Conservation (phyloP, 177 flowering plant species). For the Vitis hybrid region DNA sequence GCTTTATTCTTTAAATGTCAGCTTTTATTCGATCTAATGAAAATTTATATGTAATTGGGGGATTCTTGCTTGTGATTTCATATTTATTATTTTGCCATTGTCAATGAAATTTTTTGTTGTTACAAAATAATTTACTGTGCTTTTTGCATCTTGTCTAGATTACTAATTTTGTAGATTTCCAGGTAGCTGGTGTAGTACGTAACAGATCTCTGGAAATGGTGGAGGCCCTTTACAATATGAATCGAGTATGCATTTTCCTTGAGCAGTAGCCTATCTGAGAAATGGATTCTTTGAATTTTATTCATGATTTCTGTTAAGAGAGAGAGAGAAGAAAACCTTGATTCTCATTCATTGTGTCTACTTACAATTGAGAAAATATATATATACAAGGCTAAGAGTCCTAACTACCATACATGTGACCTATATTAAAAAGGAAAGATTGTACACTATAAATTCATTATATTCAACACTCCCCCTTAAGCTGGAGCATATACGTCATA, state of each 20-base stretch:
- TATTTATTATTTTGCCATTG: background rate
- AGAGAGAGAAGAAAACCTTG: too few species aligned
- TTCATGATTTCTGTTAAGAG: too few species aligned
- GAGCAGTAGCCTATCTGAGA: too few species aligned
- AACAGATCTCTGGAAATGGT: slow-evolving; percentile 89
- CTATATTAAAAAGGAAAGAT: too few species aligned
- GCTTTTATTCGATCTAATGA: background rate
- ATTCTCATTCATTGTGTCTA: too few species aligned
- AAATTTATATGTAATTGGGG: too few species aligned
- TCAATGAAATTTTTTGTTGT: background rate
- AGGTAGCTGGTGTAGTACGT: slow-evolving; percentile 79
- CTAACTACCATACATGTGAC: too few species aligned
- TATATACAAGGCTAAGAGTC: too few species aligned
- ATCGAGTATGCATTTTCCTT: slow-evolving; percentile 52
- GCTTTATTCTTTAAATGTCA: background rate
- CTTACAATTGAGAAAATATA: too few species aligned
- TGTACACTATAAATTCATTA: too few species aligned
- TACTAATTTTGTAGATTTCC: slow-evolving; percentile 17
- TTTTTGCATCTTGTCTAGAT: slow-evolving; percentile 9
- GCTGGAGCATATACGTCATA: too few species aligned
- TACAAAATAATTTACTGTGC: background rate
- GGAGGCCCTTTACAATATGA: slow-evolving; percentile 90
- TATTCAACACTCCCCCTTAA: too few species aligned
- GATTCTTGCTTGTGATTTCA: background rate
- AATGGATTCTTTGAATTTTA: background rate